Percentiles rank a stretch among this genome's conserved stretches.
phyloP scores from a whole-genome alignment of 495 filamentous ascomycete genomes.

The Aspergillus asperescens region DNA sequence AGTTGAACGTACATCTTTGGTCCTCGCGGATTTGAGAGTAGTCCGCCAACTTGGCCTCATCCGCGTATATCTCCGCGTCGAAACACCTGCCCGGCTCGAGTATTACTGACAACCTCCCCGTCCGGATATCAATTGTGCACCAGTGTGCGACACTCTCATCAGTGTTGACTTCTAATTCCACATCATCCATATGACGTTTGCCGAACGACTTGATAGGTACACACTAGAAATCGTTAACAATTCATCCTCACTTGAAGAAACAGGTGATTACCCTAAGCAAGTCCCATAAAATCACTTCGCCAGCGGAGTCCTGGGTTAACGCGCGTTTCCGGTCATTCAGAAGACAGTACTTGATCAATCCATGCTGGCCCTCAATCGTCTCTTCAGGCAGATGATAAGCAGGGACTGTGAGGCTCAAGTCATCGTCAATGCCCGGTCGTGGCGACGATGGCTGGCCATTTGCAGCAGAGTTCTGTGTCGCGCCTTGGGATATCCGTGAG shows the following conservation, averaged over 20 bases:
- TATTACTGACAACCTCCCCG: constrained; percentile 82
- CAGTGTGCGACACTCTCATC: constrained; percentile 85
- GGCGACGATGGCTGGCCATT: constrained; percentile 53
- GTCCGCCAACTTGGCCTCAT: constrained; percentile 71
- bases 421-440: constrained; percentile 55
- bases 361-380: constrained; percentile 91
- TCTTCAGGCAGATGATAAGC: constrained; percentile 72
- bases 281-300: constrained; percentile 96
- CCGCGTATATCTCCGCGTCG: constrained; percentile 95
- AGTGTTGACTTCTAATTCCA: constrained; percentile 82
- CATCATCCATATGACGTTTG: constrained; percentile 88
- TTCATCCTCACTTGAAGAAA: not conserved
- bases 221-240: constrained; percentile 52
- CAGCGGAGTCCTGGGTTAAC: constrained; percentile 88
- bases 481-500: constrained; percentile 43
- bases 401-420: constrained; percentile 54
- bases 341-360: constrained; percentile 86
- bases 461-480: constrained; percentile 43
- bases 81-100: constrained; percentile 95
- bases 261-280: constrained; percentile 60
- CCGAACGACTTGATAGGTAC: constrained; percentile 80
- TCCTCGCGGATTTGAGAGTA: constrained; percentile 80
- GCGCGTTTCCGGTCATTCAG: constrained; percentile 87
- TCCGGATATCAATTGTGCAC: constrained; percentile 91
- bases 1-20: constrained; percentile 70